Percentiles rank a stretch among this genome's conserved stretches.
Evolutionary conservation across 1,284 basidiomycete species (phyloP).

Genomic region (Pholiota adiposa): DNA sequence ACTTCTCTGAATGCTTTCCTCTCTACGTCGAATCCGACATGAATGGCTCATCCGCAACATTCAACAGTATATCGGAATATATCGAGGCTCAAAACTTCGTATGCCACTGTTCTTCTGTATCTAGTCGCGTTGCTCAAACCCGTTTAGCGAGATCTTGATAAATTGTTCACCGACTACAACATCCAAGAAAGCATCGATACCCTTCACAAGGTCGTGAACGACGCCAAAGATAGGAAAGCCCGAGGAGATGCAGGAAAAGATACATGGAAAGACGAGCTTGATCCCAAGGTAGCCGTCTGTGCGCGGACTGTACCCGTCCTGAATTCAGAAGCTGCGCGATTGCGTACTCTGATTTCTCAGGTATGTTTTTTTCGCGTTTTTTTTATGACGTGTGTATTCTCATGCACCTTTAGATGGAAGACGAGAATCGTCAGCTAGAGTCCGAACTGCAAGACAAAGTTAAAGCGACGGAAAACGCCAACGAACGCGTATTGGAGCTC

Average conservation of each 20-base stretch:
- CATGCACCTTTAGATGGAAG: constrained; percentile 48
- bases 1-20: constrained; percentile 78
- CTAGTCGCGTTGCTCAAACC: background rate
- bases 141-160: constrained; percentile 51
- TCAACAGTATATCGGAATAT: constrained; percentile 67
- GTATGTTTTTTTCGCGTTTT: constrained; percentile 38
- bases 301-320: constrained; percentile 65
- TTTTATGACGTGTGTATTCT: background rate
- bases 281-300: constrained; percentile 61
- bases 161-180: constrained; percentile 64
- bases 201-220: constrained; percentile 68
- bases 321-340: constrained; percentile 53
- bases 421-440: constrained; percentile 53
- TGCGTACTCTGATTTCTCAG: constrained; percentile 53
- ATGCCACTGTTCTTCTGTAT: constrained; percentile 22
- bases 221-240: constrained; percentile 67
- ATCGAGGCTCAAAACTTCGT: constrained; percentile 71
- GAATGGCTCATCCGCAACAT: constrained; percentile 66
- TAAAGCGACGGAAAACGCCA: constrained; percentile 47
- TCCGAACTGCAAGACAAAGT: constrained; percentile 53
- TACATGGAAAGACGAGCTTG: constrained; percentile 62
- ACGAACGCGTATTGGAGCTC: constrained; percentile 48
- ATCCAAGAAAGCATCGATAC: constrained; percentile 70
- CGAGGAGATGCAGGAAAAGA: constrained; percentile 53
- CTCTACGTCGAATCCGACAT: constrained; percentile 76